Evolutionary conservation across 192 early-diverging fungal genomes (phyloP).

Genomic region (Fimicolochytrium jonesii): DNA sequence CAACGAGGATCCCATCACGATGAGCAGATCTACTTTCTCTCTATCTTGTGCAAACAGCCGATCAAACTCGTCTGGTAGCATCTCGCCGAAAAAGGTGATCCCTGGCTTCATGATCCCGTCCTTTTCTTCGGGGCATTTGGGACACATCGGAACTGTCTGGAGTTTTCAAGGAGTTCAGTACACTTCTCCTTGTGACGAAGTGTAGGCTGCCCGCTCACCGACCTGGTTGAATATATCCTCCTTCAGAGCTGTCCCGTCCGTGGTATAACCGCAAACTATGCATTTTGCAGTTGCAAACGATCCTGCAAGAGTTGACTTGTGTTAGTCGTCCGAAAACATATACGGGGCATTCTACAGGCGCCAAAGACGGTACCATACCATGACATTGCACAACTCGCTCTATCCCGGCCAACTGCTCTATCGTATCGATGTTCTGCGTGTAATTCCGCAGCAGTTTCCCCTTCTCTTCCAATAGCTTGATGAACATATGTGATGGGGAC

Average conservation of each 20-base stretch:
- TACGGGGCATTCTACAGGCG: neutral
- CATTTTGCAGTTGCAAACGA: conserved; percentile 95
- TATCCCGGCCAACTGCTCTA: conserved; percentile 86
- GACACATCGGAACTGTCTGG: conserved; percentile 70
- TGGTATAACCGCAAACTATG: conserved; percentile 73
- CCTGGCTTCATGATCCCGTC: conserved; percentile 85
- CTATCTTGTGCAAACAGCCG: conserved; percentile 64
- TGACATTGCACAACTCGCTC: conserved; percentile 82
- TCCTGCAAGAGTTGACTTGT: too few species aligned
- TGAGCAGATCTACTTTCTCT: conserved; percentile 75
- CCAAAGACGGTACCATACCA: too few species aligned
- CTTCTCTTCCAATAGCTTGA: conserved; percentile 81
- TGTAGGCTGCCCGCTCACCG: conserved; percentile 7
- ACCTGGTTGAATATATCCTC: conserved; percentile 65
- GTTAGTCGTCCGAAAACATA: neutral
- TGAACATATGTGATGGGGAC: conserved; percentile 80
- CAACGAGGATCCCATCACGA: conserved; percentile 95
- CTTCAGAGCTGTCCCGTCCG: conserved; percentile 75
- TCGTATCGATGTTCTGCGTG: conserved; percentile 96
- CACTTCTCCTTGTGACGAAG: neutral
- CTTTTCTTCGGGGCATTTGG: conserved; percentile 53
- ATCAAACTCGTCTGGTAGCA: conserved; percentile 79
- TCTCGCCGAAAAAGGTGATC: conserved; percentile 97
- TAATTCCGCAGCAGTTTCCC: conserved; percentile 89
- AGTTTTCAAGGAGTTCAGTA: neutral